These are phyloP conservation scores for Petasospora fabianii DNA, from an alignment of 1,139 yeast genomes.

Conservation along the genomic window DNA sequence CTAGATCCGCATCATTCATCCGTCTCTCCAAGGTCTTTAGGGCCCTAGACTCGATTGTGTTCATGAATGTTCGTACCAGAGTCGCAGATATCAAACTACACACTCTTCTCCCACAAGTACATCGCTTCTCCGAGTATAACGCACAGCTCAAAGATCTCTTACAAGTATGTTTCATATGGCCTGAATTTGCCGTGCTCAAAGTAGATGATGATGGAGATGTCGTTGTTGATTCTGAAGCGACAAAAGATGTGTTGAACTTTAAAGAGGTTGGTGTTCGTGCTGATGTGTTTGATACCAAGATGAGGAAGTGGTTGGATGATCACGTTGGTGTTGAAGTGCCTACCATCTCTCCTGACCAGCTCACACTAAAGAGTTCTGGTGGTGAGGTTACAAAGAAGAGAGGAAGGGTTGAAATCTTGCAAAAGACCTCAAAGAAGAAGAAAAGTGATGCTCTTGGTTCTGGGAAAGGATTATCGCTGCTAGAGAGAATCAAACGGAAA, in stretches of 20 bases:
- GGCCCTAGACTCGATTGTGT: conserved; percentile 19
- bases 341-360: neutral
- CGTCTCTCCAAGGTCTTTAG: conserved; percentile 21
- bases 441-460: neutral
- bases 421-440: conserved; percentile 11
- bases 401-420: conserved; percentile 2
- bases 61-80: conserved; percentile 15
- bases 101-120: conserved; percentile 15
- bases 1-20: no score
- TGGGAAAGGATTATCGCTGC: conserved; percentile 35
- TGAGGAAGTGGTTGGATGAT: conserved; percentile 14
- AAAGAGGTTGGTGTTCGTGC: conserved; percentile 9
- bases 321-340: conserved; percentile 16
- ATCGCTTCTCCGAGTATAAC: conserved; percentile 8
- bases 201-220: conserved; percentile 19
- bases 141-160: conserved; percentile 16
- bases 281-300: conserved; percentile 8
- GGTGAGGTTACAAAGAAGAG: conserved; percentile 8
- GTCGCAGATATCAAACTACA: conserved; percentile 21
- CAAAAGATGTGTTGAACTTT: conserved; percentile 9
- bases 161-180: conserved; percentile 21
- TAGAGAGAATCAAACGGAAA: conserved; percentile 41
- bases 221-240: conserved; percentile 20
- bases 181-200: conserved; percentile 15
- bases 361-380: no score